Evolutionary conservation across 1,139 yeast genomes (phyloP).

Genomic region (Candida labiduridarum): DNA sequence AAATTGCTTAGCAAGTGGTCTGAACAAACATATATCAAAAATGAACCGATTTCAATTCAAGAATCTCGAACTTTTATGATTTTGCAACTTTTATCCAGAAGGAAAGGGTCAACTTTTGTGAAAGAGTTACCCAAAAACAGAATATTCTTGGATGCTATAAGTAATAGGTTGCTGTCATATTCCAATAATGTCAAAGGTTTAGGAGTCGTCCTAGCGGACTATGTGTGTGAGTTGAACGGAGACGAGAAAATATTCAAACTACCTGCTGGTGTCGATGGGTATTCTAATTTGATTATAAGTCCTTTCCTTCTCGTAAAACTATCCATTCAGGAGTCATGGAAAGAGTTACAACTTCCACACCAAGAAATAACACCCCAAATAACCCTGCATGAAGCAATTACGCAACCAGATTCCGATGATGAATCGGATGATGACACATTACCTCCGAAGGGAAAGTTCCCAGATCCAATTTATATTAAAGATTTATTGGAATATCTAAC

Average conservation of each 20-base stretch:
- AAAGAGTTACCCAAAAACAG: constrained; percentile 25
- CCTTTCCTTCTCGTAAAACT: not conserved
- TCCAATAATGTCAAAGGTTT: constrained; percentile 43
- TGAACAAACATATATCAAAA: constrained; percentile 25
- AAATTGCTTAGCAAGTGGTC: constrained; percentile 34
- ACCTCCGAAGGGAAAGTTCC: constrained; percentile 34
- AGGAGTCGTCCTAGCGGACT: constrained; percentile 52
- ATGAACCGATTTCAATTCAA: constrained; percentile 39
- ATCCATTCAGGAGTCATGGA: constrained; percentile 20
- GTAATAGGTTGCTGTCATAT: constrained; percentile 47
- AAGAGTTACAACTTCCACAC: constrained; percentile 12
- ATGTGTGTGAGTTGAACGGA: constrained; percentile 36
- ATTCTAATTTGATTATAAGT: constrained; percentile 10
- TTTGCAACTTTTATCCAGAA: constrained; percentile 27
- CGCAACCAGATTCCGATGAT: constrained; percentile 33
- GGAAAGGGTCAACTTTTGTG: constrained; percentile 19
- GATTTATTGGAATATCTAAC: constrained; percentile 59
- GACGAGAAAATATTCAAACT: constrained; percentile 42
- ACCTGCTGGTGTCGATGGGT: constrained; percentile 13
- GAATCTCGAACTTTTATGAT: constrained; percentile 37
- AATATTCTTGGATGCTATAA: constrained; percentile 42
- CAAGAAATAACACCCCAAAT: constrained; percentile 1
- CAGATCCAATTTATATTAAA: constrained; percentile 61
- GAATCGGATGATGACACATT: constrained; percentile 57
- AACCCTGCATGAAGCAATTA: not conserved